phyloP scores from a whole-genome alignment of 2,329 filamentous ascomycete species.

The Botryotinia calthae region DNA sequence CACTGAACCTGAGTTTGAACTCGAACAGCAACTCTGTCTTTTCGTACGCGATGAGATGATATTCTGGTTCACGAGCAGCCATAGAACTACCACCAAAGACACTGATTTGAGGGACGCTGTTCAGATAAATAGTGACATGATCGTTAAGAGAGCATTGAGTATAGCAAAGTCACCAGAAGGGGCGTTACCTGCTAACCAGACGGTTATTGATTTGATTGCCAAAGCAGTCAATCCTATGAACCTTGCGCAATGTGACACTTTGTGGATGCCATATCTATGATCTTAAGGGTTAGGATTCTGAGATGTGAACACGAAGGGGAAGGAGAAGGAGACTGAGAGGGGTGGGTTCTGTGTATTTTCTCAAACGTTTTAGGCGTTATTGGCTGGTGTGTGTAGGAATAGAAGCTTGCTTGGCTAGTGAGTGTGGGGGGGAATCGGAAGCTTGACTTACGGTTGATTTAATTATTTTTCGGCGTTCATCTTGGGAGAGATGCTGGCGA shows the following conservation, averaged over 20 bases:
- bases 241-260: conserved; percentile 79
- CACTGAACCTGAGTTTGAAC: conserved; percentile 81
- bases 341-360: not conserved
- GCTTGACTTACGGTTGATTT: not conserved
- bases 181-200: conserved; percentile 92
- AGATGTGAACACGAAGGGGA: not conserved
- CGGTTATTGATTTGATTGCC: conserved; percentile 90
- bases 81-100: conserved; percentile 64
- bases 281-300: not conserved
- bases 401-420: conserved; percentile 14
- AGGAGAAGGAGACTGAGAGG: not conserved
- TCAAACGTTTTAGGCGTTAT: not conserved
- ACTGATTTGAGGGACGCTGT: conserved; percentile 70
- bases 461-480: not conserved
- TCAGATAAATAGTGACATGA: conserved; percentile 81
- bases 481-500: not conserved
- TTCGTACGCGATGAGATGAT: conserved; percentile 98
- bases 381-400: conserved; percentile 4
- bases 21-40: conserved; percentile 91
- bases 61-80: conserved; percentile 85
- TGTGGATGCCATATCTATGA: conserved; percentile 97
- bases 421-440: not conserved
- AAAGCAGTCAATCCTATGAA: conserved; percentile 90
- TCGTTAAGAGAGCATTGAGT: conserved; percentile 85
- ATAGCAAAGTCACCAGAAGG: conserved; percentile 70